Evolutionary conservation across 148 eudicot genomes (phyloP).

Genomic region (Fagopyrum esculentum): DNA sequence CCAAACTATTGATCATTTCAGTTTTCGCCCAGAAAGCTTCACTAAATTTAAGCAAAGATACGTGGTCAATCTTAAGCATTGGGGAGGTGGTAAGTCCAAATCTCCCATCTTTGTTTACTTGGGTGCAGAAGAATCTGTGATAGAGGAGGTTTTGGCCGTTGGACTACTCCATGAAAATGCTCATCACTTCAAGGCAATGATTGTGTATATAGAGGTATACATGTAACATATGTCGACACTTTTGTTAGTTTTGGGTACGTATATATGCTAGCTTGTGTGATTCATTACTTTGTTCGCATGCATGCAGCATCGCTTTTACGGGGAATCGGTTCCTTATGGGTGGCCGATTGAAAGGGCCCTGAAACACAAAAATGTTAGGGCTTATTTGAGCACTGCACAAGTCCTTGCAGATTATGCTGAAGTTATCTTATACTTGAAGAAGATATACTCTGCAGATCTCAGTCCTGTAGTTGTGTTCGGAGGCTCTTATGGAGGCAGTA

Average conservation of each 20-base stretch:
- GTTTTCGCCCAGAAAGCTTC: slow-evolving; percentile 33
- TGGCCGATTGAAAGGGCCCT: not conserved
- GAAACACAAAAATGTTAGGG: not conserved
- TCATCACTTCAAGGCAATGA: slow-evolving; percentile 59
- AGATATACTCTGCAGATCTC: slow-evolving; percentile 66
- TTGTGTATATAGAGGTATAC: slow-evolving; percentile 40
- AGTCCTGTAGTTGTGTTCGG: slow-evolving; percentile 66
- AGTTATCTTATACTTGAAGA: slow-evolving; percentile 55
- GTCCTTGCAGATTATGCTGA: slow-evolving; percentile 82
- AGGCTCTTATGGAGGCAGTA: slow-evolving; percentile 6
- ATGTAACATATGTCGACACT: no score
- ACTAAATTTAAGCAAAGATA: slow-evolving; percentile 50
- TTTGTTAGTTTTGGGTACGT: no score
- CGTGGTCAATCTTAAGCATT: slow-evolving; percentile 48
- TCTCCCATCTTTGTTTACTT: slow-evolving; percentile 80
- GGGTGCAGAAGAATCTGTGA: slow-evolving; percentile 80
- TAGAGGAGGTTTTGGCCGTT: slow-evolving; percentile 65
- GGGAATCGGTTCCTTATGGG: slow-evolving; percentile 70
- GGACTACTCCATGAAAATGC: slow-evolving; percentile 82
- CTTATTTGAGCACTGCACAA: slow-evolving; percentile 66
- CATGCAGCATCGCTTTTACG: slow-evolving; percentile 80
- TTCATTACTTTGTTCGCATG: no score
- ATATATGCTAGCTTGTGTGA: no score
- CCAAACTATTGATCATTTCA: slow-evolving; percentile 66
- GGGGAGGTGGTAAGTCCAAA: slow-evolving; percentile 40